A percentile compares a stretch with the other conserved stretches of the same genome.
Conservation (phyloP, 306 rosid genomes). For the Fragaria iinumae region DNA sequence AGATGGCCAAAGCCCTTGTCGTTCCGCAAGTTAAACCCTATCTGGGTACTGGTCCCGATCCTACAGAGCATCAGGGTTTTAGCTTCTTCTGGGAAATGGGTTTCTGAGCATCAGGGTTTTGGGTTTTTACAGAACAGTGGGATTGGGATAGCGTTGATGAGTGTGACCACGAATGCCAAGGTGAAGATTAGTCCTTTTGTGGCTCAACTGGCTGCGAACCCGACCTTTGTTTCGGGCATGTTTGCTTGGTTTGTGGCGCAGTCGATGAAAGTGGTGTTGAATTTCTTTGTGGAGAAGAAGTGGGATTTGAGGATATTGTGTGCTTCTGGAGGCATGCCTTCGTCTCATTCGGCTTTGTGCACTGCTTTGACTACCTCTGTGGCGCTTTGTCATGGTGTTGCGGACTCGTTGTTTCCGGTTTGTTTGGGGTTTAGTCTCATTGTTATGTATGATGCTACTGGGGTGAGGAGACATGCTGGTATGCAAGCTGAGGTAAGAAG, state of each 20-base stretch:
- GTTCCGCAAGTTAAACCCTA: slow-evolving; percentile 17
- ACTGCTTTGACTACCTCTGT: slow-evolving; percentile 83
- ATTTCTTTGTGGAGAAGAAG: slow-evolving; percentile 65
- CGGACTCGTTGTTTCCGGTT: slow-evolving; percentile 77
- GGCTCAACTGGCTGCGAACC: slow-evolving; percentile 68
- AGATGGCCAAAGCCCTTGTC: not conserved
- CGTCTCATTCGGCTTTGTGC: slow-evolving; percentile 84
- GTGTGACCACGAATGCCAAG: slow-evolving; percentile 62
- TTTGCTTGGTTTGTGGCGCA: slow-evolving; percentile 65
- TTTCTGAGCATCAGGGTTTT: slow-evolving; percentile 29
- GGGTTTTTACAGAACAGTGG: slow-evolving; percentile 53
- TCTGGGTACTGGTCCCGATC: slow-evolving; percentile 30
- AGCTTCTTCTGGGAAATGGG: slow-evolving; percentile 32
- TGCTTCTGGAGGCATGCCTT: slow-evolving; percentile 92
- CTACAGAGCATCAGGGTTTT: slow-evolving; percentile 33
- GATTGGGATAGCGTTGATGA: slow-evolving; percentile 60
- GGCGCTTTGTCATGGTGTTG: slow-evolving; percentile 57
- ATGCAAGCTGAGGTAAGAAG: slow-evolving; percentile 79
- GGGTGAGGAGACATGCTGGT: slow-evolving; percentile 90
- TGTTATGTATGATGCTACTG: slow-evolving; percentile 91
- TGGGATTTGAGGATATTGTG: slow-evolving; percentile 57
- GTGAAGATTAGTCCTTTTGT: slow-evolving; percentile 70
- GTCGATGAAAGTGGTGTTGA: slow-evolving; percentile 57
- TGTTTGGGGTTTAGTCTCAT: slow-evolving; percentile 78
- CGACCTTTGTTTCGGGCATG: slow-evolving; percentile 78